Base-by-base conservation (phyloP, 495 filamentous ascomycete species). In the Trichoderma orchidacearum region DNA sequence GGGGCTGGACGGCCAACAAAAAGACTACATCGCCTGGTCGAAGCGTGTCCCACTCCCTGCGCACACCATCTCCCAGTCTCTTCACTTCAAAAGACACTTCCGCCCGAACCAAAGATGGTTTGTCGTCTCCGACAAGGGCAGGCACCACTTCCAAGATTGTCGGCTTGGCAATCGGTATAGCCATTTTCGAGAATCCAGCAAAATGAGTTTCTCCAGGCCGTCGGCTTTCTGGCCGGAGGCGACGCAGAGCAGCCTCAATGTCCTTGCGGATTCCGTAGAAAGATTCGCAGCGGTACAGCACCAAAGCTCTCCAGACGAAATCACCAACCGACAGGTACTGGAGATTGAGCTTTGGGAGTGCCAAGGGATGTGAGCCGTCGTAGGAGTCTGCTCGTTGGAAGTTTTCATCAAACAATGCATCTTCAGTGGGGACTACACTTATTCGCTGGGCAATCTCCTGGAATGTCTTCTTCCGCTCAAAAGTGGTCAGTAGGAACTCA, bases 251-350 rank as follows among this genome's bases (percentile, higher is more conserved):
- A 31, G 86, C 82, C 64, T 96, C 89, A 60, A 99, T 84, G 60
- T 96, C 86, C 62, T 88, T 90, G 29, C 91, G 81, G 56, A 99
- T 92, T 55, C 89, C 89, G 71, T 90, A 97, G 64, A 96, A 97
- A 3, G 93, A 81, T 68, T 99, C 93, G 59, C 84, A 89, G 23
- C 93, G 82, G 64, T 95, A 88, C 3, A 97, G 78, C 25, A 93
- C 76, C 62, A 97, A 86, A 13, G 92, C 87, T 34, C 93, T 79
- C 89, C 89, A 97, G 9, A 99, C 78, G 61, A 97, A 97, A 66
- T 99, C 93, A 3, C 93, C 90, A 31, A 96, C 81, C 7, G 89
- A 92, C 27, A 99, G 78, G 66, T 99, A 97, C 62, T 97, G 93
- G 36, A 99, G 76, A 64, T 95, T 97, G 52, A 97, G 71, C 62